Evolutionary conservation across 768 basidiomycete species (phyloP), one percentile per base, ranked within the genome.

Genomic region (Tricholoma sp.): DNA sequence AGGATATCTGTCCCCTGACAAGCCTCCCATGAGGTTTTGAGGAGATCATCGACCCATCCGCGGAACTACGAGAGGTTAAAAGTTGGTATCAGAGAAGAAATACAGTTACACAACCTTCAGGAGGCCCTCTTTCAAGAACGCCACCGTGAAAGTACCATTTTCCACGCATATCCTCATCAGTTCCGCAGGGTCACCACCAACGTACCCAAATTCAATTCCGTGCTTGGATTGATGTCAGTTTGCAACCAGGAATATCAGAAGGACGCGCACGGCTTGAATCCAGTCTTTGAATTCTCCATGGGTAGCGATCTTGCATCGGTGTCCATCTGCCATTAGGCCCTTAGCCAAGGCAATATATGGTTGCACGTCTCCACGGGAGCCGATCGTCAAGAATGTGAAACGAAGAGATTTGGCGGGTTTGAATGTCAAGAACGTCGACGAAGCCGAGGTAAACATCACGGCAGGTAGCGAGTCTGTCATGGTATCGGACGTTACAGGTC

Each of bases 111-210:
- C 39, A 57, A 91, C 94, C 83, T 94, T 97, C 59, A 83, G 77
- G 35, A 98, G 69, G 10, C 86, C 88, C 68, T 99, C 97, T 70
- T 88, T 94, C 69, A 98, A 74, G 73, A 98, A 98, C 0, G 94
- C 85, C 35, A 98, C 88, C 0, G 96, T 97, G 67, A 98, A 99
- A 57, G 88, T 97, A 59, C 97, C 97, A 71, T 99, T 98, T 72
- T 98, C 96, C 32, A 98, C 88, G 69, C 95, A 98, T 61, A 99
- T 93, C 53, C 91, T 83, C 94, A 98, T 95, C 41, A 99, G 76
- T 71, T 98, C 96, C 1, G 97, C 95, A 9, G 96, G 96, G 71
- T 98, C 97, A 24, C 96, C 96, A 10, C 97, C 96, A 43, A 98
- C 94, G 61, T 83, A 88, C 10, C 89, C 89, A 69, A 89, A 98